Percentiles rank a stretch among this genome's conserved stretches.
Conservation (phyloP, 345 rosid genomes). For the Luvunga scandens region DNA sequence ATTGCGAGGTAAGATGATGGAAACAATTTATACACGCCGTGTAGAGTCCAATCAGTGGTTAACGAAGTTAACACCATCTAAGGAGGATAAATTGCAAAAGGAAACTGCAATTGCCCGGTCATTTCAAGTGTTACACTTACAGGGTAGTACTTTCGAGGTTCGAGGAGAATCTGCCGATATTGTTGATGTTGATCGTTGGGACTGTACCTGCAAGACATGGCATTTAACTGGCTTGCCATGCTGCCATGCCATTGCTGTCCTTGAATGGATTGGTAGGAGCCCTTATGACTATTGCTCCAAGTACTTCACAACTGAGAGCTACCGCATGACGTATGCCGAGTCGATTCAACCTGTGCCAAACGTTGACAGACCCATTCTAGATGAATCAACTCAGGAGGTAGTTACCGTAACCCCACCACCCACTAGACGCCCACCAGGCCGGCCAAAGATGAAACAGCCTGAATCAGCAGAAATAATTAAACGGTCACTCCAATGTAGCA, state of each 20-base stretch:
- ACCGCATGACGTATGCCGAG: constrained; percentile 54
- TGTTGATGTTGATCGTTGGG: constrained; percentile 67
- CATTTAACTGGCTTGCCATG: constrained; percentile 74
- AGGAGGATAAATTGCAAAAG: constrained; percentile 71
- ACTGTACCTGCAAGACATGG: constrained; percentile 86
- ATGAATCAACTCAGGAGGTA: constrained; percentile 35
- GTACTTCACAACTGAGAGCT: constrained; percentile 57
- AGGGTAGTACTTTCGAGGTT: constrained; percentile 60
- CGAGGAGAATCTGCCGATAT: constrained; percentile 55
- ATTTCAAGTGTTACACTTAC: constrained; percentile 50
- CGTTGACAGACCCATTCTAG: constrained; percentile 50
- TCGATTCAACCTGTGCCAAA: constrained; percentile 85
- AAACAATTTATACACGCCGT: constrained; percentile 58
- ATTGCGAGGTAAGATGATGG: constrained; percentile 85
- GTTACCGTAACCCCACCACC: constrained; percentile 87
- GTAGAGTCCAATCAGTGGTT: constrained; percentile 72
- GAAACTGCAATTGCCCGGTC: constrained; percentile 47
- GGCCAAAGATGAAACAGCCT: constrained; percentile 67
- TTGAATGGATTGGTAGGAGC: constrained; percentile 51
- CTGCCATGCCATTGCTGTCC: constrained; percentile 76
- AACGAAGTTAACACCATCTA: constrained; percentile 67
- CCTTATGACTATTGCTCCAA: constrained; percentile 76
- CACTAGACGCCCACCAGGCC: constrained; percentile 73
- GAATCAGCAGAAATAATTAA: constrained; percentile 64
- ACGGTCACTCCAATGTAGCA: constrained; percentile 94